A percentile compares a stretch with the other conserved stretches of the same genome.
phyloP scores from a whole-genome alignment of 75 land plant genomes.

The Pinus albicaulis region DNA sequence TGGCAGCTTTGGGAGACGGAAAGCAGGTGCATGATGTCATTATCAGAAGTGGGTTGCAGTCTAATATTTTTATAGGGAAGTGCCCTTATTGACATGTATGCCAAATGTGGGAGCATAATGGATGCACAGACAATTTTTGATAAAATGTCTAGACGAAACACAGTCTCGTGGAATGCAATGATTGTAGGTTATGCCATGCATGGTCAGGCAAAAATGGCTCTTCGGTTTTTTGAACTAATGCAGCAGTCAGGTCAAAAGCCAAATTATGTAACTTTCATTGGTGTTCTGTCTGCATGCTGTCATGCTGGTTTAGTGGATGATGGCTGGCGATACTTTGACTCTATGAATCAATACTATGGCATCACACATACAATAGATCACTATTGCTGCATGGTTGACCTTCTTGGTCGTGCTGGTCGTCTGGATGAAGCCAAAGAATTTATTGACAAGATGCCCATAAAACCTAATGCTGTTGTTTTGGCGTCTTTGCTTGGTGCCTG shows the following conservation, averaged over 20 bases:
- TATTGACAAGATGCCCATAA: slow-evolving; percentile 12
- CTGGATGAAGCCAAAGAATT: slow-evolving; percentile 10
- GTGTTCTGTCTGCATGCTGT: slow-evolving; percentile 12
- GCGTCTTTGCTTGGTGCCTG: slow-evolving; percentile 14
- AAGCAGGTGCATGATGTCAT: slow-evolving; percentile 7
- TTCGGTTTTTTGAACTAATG: slow-evolving; percentile 8
- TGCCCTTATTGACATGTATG: slow-evolving; percentile 27
- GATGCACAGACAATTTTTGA: slow-evolving; percentile 17
- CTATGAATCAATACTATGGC: slow-evolving; percentile 9
- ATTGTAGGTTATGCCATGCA: slow-evolving; percentile 21
- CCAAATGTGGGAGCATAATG: slow-evolving; percentile 19
- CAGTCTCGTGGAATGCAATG: slow-evolving; percentile 22
- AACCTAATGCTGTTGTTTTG: slow-evolving; percentile 8
- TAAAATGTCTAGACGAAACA: slow-evolving; percentile 5
- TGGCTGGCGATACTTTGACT: slow-evolving; percentile 3
- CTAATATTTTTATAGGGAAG: slow-evolving; percentile 1
- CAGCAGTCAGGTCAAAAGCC: slow-evolving; percentile 4
- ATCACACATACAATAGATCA: slow-evolving; percentile 11
- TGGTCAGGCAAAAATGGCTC: slow-evolving; percentile 1
- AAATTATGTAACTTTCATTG: slow-evolving; percentile 7
- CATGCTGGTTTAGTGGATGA: slow-evolving; percentile 16
- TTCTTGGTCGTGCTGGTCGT: slow-evolving; percentile 19
- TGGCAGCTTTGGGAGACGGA: slow-evolving; percentile 1
- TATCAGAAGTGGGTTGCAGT: background rate
- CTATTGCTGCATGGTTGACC: slow-evolving; percentile 13